Percentiles rank a stretch among this genome's conserved stretches.
Conservation (phyloP, 305 asterid genomes). For the Fraxinus baroniana region DNA sequence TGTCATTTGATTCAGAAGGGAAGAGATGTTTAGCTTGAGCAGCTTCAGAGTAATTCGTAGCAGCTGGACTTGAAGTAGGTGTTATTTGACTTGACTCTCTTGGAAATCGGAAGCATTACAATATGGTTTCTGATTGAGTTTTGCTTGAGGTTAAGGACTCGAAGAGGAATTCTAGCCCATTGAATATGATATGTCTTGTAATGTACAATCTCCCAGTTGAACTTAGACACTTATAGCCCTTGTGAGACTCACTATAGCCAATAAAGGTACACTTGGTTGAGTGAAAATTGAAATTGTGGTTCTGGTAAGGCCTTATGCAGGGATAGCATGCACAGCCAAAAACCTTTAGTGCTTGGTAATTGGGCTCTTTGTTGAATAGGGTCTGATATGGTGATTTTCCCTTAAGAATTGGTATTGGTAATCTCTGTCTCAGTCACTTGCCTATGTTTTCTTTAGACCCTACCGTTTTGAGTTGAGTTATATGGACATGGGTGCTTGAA, state of each 20-base stretch:
- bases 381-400: neutral
- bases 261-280: neutral
- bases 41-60: too few species aligned
- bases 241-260: neutral
- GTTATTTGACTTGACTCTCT: too few species aligned
- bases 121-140: too few species aligned
- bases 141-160: too few species aligned
- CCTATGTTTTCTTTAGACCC: neutral
- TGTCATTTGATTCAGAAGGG: too few species aligned
- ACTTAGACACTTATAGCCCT: neutral
- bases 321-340: neutral
- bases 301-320: neutral
- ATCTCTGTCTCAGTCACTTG: neutral
- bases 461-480: neutral
- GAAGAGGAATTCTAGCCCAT: neutral
- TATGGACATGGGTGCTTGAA: neutral
- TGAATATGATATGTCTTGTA: neutral
- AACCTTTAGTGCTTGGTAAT: too few species aligned
- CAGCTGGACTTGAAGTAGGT: too few species aligned
- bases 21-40: too few species aligned
- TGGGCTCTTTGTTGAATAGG: too few species aligned
- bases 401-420: neutral
- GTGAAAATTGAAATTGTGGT: neutral
- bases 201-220: neutral
- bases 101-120: too few species aligned